These are phyloP conservation scores for Glaciozyma martinii DNA, from an alignment of 768 basidiomycete genomes.

Conservation along the genomic window DNA sequence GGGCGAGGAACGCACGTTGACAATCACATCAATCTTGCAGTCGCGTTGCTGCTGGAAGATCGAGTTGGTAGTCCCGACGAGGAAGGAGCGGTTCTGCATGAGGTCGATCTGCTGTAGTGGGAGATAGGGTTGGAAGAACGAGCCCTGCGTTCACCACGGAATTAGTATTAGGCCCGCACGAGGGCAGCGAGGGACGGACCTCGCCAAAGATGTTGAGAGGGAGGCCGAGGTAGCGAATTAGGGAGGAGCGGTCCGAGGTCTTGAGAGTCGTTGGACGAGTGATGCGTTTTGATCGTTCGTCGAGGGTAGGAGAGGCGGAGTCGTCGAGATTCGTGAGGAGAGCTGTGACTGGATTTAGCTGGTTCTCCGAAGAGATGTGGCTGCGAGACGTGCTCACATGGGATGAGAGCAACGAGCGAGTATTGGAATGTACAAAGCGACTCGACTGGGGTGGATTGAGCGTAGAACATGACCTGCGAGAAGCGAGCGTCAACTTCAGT, in stretches of 20 bases:
- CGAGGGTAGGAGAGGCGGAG: slow-evolving; percentile 76
- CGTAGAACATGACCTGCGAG: slow-evolving; percentile 83
- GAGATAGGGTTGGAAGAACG: slow-evolving; percentile 96
- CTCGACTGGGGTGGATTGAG: slow-evolving; percentile 73
- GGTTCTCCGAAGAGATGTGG: not conserved
- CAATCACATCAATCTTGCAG: slow-evolving; percentile 63
- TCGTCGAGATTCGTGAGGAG: slow-evolving; percentile 83
- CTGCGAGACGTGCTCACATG: slow-evolving; percentile 49
- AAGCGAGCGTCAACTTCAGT: not conserved
- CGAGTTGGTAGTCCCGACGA: slow-evolving; percentile 76
- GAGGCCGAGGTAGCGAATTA: slow-evolving; percentile 86
- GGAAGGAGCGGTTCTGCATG: slow-evolving; percentile 70
- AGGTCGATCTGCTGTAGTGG: slow-evolving; percentile 91
- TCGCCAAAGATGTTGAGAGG: slow-evolving; percentile 89
- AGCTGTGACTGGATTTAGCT: slow-evolving; percentile 45
- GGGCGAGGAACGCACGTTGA: slow-evolving; percentile 54
- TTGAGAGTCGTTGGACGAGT: slow-evolving; percentile 66
- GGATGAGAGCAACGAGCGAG: slow-evolving; percentile 84
- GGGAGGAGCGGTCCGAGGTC: slow-evolving; percentile 81
- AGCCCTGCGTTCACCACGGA: slow-evolving; percentile 51
- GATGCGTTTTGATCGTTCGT: slow-evolving; percentile 53
- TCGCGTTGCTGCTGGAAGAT: slow-evolving; percentile 90
- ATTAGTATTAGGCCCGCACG: not conserved
- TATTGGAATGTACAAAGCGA: slow-evolving; percentile 95
- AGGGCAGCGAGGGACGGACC: slow-evolving; percentile 42